A percentile compares a stretch with the other conserved stretches of the same genome.
These are phyloP conservation scores for Globisporangium paddicum DNA, from an alignment of 352 stramenopile species.

Conservation along the genomic window DNA sequence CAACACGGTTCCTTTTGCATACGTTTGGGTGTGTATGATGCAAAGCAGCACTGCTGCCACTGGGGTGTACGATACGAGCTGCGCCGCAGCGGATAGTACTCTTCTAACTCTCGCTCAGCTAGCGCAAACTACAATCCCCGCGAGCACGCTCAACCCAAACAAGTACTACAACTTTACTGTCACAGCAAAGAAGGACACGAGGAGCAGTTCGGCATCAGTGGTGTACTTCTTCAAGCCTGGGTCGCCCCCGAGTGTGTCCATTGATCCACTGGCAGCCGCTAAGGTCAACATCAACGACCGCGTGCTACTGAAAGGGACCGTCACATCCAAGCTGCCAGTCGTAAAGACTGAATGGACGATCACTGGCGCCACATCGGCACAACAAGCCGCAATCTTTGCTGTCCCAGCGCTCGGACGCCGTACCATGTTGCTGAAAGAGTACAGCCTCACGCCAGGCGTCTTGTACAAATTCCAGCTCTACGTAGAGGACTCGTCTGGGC, in stretches of 20 bases:
- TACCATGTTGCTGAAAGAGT: constrained; percentile 49
- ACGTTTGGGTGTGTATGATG: constrained; percentile 35
- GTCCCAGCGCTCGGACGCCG: constrained; percentile 24
- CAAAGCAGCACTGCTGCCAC: constrained; percentile 14
- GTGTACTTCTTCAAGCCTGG: constrained; percentile 43
- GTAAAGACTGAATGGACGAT: constrained; percentile 44
- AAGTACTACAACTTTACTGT: constrained; percentile 49
- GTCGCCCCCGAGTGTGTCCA: constrained; percentile 45
- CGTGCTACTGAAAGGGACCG: constrained; percentile 42
- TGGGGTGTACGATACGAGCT: constrained; percentile 28
- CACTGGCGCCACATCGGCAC: constrained; percentile 19
- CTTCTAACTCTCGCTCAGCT: constrained; percentile 19
- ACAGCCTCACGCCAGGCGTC: constrained; percentile 31
- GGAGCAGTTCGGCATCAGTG: constrained; percentile 26
- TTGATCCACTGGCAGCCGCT: constrained; percentile 29
- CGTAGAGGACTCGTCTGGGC: constrained; percentile 33
- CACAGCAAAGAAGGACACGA: constrained; percentile 32
- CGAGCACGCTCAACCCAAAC: constrained; percentile 46
- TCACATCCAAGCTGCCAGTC: constrained; percentile 40
- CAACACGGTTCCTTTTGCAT: constrained; percentile 34
- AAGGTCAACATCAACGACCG: constrained; percentile 63
- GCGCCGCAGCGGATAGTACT: constrained; percentile 11
- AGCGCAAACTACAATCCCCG: constrained; percentile 29
- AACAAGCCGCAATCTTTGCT: constrained; percentile 37
- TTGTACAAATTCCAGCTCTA: constrained; percentile 52